phyloP scores from a whole-genome alignment of 305 asterid species.

The Striga hermonthica region DNA sequence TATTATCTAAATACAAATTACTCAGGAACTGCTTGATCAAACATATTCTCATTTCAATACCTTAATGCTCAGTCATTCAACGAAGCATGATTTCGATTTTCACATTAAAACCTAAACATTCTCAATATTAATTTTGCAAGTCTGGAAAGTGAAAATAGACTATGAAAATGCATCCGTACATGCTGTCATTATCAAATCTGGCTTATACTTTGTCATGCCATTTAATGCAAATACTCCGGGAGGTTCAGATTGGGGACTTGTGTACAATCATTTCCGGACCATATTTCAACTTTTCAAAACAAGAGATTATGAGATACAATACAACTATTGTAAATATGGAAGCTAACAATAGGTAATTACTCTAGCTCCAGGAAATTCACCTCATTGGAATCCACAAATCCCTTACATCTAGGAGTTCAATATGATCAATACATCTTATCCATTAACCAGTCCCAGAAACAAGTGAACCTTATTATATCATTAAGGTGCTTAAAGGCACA shows the following conservation, averaged over 20 bases:
- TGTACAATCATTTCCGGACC: conserved; percentile 1
- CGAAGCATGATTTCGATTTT: too few relatives aligned
- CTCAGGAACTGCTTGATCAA: too few relatives aligned
- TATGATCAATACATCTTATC: conserved; percentile 1
- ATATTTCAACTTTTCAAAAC: not conserved
- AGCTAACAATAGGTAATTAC: not conserved
- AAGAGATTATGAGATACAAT: not conserved
- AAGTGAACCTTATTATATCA: conserved; percentile 21
- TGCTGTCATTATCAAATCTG: not conserved
- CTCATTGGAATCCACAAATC: not conserved
- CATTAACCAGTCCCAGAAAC: conserved; percentile 9
- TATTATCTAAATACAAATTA: too few relatives aligned
- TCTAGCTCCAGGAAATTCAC: conserved; percentile 7
- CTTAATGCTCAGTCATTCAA: too few relatives aligned
- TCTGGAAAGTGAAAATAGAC: too few relatives aligned
- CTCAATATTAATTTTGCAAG: too few relatives aligned
- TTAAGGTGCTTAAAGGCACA: not conserved
- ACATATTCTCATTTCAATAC: too few relatives aligned
- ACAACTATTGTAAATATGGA: conserved; percentile 1
- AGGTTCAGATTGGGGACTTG: not conserved
- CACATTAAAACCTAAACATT: too few relatives aligned
- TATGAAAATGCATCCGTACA: not conserved
- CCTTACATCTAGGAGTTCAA: not conserved
- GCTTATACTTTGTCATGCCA: not conserved
- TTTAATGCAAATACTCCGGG: not conserved